Conservation (phyloP, 1,284 basidiomycete genomes). For the Tranzscheliella williamsii region DNA sequence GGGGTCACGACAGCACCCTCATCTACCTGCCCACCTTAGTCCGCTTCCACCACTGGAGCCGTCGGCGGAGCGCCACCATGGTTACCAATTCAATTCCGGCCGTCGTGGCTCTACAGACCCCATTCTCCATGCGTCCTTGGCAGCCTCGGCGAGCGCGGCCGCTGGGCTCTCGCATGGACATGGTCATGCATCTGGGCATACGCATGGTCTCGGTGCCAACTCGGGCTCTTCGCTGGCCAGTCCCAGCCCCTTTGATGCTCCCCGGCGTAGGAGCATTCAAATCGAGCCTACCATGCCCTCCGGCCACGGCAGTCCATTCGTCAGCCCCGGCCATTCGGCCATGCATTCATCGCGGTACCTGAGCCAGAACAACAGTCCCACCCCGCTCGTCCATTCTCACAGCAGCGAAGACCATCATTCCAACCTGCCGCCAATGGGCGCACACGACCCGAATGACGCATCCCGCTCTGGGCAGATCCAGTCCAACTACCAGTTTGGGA, state of each 20-base stretch:
- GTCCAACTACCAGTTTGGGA: constrained; percentile 41
- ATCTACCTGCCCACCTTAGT: constrained; percentile 35
- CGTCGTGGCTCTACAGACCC: constrained; percentile 45
- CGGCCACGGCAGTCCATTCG: constrained; percentile 25
- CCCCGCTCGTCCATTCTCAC: constrained; percentile 23
- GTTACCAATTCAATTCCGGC: constrained; percentile 15
- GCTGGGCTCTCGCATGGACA: constrained; percentile 23
- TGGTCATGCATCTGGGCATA: constrained; percentile 3
- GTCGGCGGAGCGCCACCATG: constrained; percentile 28
- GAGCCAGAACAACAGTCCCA: constrained; percentile 41
- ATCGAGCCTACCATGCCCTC: constrained; percentile 40
- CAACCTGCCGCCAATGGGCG: constrained; percentile 7
- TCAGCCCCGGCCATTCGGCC: constrained; percentile 24
- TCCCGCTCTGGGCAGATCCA: constrained; percentile 20
- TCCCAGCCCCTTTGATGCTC: constrained; percentile 30
- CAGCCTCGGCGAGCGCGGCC: constrained; percentile 34
- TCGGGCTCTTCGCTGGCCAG: constrained; percentile 28
- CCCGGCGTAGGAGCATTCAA: constrained; percentile 36
- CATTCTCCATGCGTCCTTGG: constrained; percentile 41
- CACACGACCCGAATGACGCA: constrained; percentile 10
- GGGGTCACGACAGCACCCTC: constrained; percentile 38
- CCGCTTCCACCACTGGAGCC: constrained; percentile 43
- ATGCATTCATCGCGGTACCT: constrained; percentile 33
- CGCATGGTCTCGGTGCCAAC: constrained; percentile 4
- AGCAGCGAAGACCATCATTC: constrained; percentile 13